Conservation (phyloP, 352 stramenopile genomes). For the Phytophthora pinifolia region DNA sequence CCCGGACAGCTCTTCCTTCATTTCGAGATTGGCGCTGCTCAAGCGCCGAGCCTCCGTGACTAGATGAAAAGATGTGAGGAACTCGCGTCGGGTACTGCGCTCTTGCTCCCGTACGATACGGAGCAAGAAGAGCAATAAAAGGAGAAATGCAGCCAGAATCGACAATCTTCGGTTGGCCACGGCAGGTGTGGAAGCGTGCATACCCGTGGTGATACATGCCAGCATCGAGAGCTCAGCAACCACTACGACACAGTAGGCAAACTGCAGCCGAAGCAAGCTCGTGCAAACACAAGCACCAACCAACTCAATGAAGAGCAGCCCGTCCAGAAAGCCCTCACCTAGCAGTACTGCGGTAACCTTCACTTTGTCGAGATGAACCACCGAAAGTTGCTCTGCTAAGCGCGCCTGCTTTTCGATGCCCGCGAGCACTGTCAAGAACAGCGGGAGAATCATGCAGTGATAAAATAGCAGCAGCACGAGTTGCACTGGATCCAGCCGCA, state of each 20-base stretch:
- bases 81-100: conserved; percentile 42
- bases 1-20: conserved; percentile 61
- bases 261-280: conserved; percentile 54
- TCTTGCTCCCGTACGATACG: conserved; percentile 51
- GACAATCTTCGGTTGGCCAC: conserved; percentile 27
- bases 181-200: conserved; percentile 23
- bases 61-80: conserved; percentile 54
- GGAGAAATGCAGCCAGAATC: conserved; percentile 34
- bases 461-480: conserved; percentile 47
- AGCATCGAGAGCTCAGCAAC: conserved; percentile 41
- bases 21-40: conserved; percentile 69
- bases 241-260: conserved; percentile 47
- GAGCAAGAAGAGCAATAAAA: conserved; percentile 36
- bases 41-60: conserved; percentile 56
- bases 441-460: conserved; percentile 39
- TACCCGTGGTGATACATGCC: conserved; percentile 27
- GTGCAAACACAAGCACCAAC: conserved; percentile 37
- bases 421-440: conserved; percentile 35
- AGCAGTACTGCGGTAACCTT: conserved; percentile 26
- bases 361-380: conserved; percentile 17
- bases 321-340: conserved; percentile 38
- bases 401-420: conserved; percentile 40
- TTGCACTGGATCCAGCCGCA: conserved; percentile 44
- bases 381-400: conserved; percentile 13
- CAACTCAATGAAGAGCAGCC: conserved; percentile 50